phyloP scores from a whole-genome alignment of 495 filamentous ascomycete species.

The Letharia lupina region DNA sequence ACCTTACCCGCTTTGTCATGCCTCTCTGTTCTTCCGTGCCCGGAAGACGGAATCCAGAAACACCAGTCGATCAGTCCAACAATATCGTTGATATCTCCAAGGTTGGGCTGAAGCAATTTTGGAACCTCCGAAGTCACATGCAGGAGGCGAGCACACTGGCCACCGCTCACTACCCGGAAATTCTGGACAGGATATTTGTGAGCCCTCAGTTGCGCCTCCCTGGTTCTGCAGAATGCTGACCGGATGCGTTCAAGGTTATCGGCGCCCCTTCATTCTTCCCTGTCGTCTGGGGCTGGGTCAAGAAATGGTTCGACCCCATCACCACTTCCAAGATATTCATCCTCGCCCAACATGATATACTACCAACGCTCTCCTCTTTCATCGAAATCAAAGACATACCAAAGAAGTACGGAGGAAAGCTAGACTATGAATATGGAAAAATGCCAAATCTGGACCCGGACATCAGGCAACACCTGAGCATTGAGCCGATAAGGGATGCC shows the following conservation, averaged over 20 bases:
- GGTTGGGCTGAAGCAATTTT: conserved; percentile 83
- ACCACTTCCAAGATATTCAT: conserved; percentile 94
- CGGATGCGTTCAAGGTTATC: conserved; percentile 51
- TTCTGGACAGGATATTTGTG: conserved; percentile 77
- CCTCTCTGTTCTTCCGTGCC: conserved; percentile 65
- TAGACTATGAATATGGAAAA: conserved; percentile 72
- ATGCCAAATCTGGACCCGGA: conserved; percentile 54
- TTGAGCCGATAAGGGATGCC: conserved; percentile 8
- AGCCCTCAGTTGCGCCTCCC: conserved; percentile 25
- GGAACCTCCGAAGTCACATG: conserved; percentile 87
- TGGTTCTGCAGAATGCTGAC: not conserved
- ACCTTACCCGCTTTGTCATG: conserved; percentile 76
- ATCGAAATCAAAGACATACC: conserved; percentile 76
- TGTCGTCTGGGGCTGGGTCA: conserved; percentile 91
- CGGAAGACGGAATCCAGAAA: conserved; percentile 58
- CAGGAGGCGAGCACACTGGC: conserved; percentile 77
- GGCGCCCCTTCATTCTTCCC: conserved; percentile 86
- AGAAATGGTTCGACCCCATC: conserved; percentile 90
- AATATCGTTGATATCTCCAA: conserved; percentile 84
- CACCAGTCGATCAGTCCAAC: conserved; percentile 74
- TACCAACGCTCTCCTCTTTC: conserved; percentile 64
- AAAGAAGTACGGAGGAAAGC: conserved; percentile 72
- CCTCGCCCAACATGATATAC: conserved; percentile 57
- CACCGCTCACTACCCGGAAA: conserved; percentile 91
- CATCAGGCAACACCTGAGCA: conserved; percentile 14